A percentile compares a stretch with the other conserved stretches of the same genome.
These are phyloP conservation scores for Leccinum fibrillosum DNA, from an alignment of 768 basidiomycete species.

Conservation along the genomic window DNA sequence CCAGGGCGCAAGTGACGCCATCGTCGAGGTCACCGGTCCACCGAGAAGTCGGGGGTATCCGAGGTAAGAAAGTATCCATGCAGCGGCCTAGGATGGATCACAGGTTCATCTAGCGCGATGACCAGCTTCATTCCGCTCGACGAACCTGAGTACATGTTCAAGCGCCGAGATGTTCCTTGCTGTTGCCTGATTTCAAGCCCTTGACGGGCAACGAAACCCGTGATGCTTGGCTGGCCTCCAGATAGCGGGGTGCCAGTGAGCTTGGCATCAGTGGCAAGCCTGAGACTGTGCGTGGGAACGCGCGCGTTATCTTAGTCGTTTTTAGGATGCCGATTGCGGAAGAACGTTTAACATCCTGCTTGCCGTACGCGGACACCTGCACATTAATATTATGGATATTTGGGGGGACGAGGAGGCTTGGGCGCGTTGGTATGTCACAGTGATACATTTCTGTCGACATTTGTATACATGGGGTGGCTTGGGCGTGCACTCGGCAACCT, in stretches of 20 bases:
- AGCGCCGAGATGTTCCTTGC: slow-evolving; percentile 47
- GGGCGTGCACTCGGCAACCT: neutral
- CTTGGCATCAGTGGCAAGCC: slow-evolving; percentile 50
- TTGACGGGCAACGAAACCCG: slow-evolving; percentile 17
- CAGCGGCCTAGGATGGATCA: neutral
- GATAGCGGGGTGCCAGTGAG: slow-evolving; percentile 33
- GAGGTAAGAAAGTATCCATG: neutral
- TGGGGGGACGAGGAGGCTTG: neutral
- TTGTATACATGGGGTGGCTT: neutral
- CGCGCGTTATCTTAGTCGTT: neutral
- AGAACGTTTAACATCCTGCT: too few species aligned
- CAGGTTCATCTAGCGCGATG: neutral
- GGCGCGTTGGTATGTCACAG: neutral
- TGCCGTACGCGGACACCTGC: neutral
- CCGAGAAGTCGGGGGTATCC: neutral
- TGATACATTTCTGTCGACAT: neutral
- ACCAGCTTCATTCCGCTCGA: neutral
- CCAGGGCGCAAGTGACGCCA: too few species aligned
- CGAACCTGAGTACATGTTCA: slow-evolving; percentile 10
- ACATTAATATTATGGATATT: neutral
- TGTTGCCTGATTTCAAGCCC: slow-evolving; percentile 34
- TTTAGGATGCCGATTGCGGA: neutral
- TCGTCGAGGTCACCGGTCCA: too few species aligned
- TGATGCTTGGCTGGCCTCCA: slow-evolving; percentile 36
- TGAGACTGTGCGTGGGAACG: slow-evolving; percentile 41